Evolutionary conservation across 352 stramenopile species (phyloP).

Genomic region (Globisporangium canariense): DNA sequence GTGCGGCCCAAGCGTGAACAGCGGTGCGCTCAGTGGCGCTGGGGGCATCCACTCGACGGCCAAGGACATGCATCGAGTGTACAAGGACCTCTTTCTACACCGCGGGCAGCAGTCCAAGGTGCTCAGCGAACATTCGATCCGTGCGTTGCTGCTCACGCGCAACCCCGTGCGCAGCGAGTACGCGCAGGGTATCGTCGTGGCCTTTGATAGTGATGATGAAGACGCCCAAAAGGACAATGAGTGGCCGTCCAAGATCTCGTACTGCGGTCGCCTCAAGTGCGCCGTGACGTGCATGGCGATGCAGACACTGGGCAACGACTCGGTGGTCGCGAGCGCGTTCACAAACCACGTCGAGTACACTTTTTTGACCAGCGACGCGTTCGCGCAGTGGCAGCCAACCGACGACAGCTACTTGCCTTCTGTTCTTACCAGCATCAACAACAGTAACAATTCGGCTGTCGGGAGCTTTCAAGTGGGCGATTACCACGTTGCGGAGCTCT

Average conservation of each 20-base stretch:
- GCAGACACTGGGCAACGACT: constrained; percentile 34
- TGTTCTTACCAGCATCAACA: background rate
- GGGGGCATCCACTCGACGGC: constrained; percentile 43
- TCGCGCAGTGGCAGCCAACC: constrained; percentile 33
- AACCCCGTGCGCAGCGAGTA: constrained; percentile 36
- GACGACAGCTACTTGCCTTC: background rate
- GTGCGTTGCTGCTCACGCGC: constrained; percentile 35
- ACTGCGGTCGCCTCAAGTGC: constrained; percentile 51
- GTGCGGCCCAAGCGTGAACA: constrained; percentile 38
- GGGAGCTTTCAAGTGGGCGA: constrained; percentile 2
- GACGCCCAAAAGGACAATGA: background rate
- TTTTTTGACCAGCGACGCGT: constrained; percentile 35
- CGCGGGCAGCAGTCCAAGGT: constrained; percentile 40
- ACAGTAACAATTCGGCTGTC: background rate
- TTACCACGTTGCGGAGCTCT: constrained; percentile 11
- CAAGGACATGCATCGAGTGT: constrained; percentile 61
- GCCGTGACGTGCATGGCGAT: constrained; percentile 54
- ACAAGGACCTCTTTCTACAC: constrained; percentile 53
- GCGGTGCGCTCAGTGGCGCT: constrained; percentile 26
- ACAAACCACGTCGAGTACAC: constrained; percentile 41
- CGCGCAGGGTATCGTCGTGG: constrained; percentile 41
- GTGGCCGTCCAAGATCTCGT: constrained; percentile 42
- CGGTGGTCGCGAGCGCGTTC: constrained; percentile 45
- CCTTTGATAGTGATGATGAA: constrained; percentile 23
- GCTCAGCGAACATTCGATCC: constrained; percentile 36